Percentiles rank a stretch among this genome's conserved stretches.
Conservation (phyloP, 2,329 filamentous ascomycete genomes). For the Aspergillus quadrilineatus region DNA sequence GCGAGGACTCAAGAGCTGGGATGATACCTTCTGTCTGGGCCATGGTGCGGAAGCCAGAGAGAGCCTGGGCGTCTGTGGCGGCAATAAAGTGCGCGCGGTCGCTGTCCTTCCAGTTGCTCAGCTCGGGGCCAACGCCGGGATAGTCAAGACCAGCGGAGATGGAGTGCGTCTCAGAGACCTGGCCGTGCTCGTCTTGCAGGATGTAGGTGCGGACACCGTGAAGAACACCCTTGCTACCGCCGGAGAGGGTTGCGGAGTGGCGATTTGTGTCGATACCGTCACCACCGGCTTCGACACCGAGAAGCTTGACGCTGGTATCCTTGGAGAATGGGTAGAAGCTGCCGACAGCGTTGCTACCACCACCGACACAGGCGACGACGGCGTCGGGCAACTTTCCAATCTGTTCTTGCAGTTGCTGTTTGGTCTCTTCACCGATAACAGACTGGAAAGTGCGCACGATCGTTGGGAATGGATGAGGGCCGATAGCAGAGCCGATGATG, state of each 20-base stretch:
- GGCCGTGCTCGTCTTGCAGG: slow-evolving; percentile 86
- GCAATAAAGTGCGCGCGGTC: slow-evolving; percentile 83
- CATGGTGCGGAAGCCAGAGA: slow-evolving; percentile 80
- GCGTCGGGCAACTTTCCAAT: slow-evolving; percentile 90
- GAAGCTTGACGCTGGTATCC: slow-evolving; percentile 78
- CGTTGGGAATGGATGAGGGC: slow-evolving; percentile 94
- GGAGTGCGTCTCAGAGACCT: slow-evolving; percentile 93
- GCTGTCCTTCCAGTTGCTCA: slow-evolving; percentile 89
- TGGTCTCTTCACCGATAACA: slow-evolving; percentile 93
- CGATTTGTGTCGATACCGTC: slow-evolving; percentile 83
- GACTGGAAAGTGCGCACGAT: slow-evolving; percentile 97
- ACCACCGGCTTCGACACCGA: slow-evolving; percentile 93
- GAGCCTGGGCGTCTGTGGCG: slow-evolving; percentile 87
- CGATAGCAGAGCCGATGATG: slow-evolving; percentile 96
- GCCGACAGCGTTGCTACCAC: slow-evolving; percentile 89
- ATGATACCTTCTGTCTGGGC: slow-evolving; percentile 94
- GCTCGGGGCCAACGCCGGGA: slow-evolving; percentile 90
- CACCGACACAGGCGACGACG: slow-evolving; percentile 93
- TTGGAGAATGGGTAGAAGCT: slow-evolving; percentile 98
- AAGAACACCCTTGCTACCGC: slow-evolving; percentile 85
- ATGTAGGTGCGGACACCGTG: slow-evolving; percentile 97
- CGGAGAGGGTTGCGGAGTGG: slow-evolving; percentile 84
- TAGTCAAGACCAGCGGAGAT: slow-evolving; percentile 96
- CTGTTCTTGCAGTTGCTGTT: slow-evolving; percentile 81
- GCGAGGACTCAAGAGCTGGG: slow-evolving; percentile 87